A percentile compares a stretch with the other conserved stretches of the same genome.
Conservation (phyloP, 441 rosid species). For the Adansonia rubrostipa region DNA sequence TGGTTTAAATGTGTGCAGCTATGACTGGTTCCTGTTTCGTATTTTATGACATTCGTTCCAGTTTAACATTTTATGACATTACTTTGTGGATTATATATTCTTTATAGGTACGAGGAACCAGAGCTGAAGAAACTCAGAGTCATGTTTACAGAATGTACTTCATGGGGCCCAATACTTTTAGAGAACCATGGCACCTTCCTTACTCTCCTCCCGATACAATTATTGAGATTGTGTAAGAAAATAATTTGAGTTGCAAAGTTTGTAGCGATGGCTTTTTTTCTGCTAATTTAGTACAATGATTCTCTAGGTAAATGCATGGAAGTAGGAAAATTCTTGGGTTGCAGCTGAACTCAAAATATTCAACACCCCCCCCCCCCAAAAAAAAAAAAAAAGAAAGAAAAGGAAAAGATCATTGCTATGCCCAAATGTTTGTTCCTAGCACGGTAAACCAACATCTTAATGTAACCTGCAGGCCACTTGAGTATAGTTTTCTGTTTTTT, state of each 20-base stretch:
- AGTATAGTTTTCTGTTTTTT: background rate
- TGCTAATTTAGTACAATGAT: slow-evolving; percentile 26
- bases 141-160: slow-evolving; percentile 95
- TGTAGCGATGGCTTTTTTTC: slow-evolving; percentile 24
- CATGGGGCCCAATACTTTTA: slow-evolving; percentile 96
- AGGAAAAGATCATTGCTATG: background rate
- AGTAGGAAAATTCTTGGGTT: background rate
- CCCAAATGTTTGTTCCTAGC: background rate
- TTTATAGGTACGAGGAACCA: slow-evolving; percentile 84
- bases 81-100: slow-evolving; percentile 24
- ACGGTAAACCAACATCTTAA: background rate
- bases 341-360: slow-evolving; percentile 2
- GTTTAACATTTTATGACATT: too few species aligned
- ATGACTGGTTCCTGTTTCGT: slow-evolving; percentile 20
- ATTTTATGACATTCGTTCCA: slow-evolving; percentile 19
- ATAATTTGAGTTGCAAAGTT: slow-evolving; percentile 15
- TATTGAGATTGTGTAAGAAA: slow-evolving; percentile 92
- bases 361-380: background rate
- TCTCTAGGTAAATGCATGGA: slow-evolving; percentile 5
- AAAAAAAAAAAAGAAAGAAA: background rate
- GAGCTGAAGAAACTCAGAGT: slow-evolving; percentile 94
- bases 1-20: slow-evolving; percentile 29
- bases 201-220: slow-evolving; percentile 91
- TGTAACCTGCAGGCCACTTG: background rate
- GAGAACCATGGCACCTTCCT: slow-evolving; percentile 99